A percentile compares a stretch with the other conserved stretches of the same genome.
Conservation (phyloP, 1,139 yeast genomes). For the Saccharomyces uvarum region DNA sequence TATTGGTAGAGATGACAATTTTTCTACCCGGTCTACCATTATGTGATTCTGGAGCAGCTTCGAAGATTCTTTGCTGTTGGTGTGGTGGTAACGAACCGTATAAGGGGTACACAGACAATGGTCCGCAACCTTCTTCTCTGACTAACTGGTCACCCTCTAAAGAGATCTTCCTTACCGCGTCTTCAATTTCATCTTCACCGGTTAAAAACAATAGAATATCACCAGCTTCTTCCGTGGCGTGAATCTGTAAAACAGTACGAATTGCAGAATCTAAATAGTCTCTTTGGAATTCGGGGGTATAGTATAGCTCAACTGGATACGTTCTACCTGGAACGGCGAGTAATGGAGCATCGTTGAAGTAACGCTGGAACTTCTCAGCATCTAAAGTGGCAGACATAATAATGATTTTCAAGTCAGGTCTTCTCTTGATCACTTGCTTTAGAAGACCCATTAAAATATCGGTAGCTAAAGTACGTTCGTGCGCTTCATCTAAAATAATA, state of each 20-base stretch:
- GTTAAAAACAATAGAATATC: constrained; percentile 84
- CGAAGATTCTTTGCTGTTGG: constrained; percentile 89
- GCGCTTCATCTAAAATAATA: constrained; percentile 94
- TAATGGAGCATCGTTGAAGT: constrained; percentile 86
- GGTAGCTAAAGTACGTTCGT: constrained; percentile 93
- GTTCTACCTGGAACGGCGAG: constrained; percentile 98
- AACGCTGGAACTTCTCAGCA: constrained; percentile 88
- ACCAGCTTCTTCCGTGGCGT: constrained; percentile 92
- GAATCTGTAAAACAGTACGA: constrained; percentile 89
- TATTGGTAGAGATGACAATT: constrained; percentile 88
- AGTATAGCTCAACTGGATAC: constrained; percentile 92
- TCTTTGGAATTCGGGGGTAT: constrained; percentile 92
- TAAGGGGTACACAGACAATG: constrained; percentile 79
- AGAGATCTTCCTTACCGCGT: constrained; percentile 81
- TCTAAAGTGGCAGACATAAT: constrained; percentile 97
- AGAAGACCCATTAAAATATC: constrained; percentile 94
- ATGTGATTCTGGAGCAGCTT: constrained; percentile 62
- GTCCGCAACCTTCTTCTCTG: constrained; percentile 86
- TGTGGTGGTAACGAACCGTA: constrained; percentile 95
- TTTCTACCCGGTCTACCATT: constrained; percentile 88
- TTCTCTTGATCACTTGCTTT: constrained; percentile 68
- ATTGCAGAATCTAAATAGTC: constrained; percentile 93
- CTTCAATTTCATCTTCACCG: constrained; percentile 98
- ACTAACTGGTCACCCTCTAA: constrained; percentile 82
- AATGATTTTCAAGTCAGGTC: constrained; percentile 84